Base-by-base conservation (phyloP, 345 rosid genomes). In the Gossypium longicalyx region DNA sequence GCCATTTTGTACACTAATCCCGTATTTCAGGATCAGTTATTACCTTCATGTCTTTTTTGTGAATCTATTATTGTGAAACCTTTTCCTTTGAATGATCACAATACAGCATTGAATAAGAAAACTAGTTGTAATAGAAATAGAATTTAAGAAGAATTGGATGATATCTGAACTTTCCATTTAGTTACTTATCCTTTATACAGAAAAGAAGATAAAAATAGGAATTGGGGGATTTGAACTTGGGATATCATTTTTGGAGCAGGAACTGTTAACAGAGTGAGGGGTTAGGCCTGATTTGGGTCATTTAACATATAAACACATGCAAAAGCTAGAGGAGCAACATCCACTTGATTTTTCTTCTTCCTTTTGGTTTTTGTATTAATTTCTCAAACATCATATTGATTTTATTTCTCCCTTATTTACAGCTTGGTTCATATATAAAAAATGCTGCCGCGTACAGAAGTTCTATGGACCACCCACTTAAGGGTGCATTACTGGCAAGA, bases 371-470 rank as follows among this genome's bases (percentile, higher is more conserved):
- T 69, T 29, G 45, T 27, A 27, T 51, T 69, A 9, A 19, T 69
- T 70, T 70, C 44, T 73, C 7, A 13, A 3, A 22, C 15, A 13
- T 48, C 41, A 38, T 12, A 49, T 19, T 2, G 10, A 48, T 76
- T 54, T 52, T 16, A 47, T 75, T 45, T 49, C 64, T 48, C 20
- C 2, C 3, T 48, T 49, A 22, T 16, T 67, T 69, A 9, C 82
- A 93, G 98, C 78, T 87, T 73, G 65, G 82, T 79, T 84, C 86
- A 12, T 72, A 72, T 34, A 64, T 72, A 71, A 91, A 79, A 74
- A 57, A 82, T 81, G 87, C 63, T 76, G 74, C 82, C 70, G 82
- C 85, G 57, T 57, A 78, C 23, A 77, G 77, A 78, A 72, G 71
- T 69, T 85, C 81, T 27, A 68, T 70, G 62, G 85, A 79, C 59